Percentiles rank a stretch among this genome's conserved stretches.
Evolutionary conservation across 2,329 filamentous ascomycete genomes (phyloP).

Genomic region (Fusarium verticillioides): DNA sequence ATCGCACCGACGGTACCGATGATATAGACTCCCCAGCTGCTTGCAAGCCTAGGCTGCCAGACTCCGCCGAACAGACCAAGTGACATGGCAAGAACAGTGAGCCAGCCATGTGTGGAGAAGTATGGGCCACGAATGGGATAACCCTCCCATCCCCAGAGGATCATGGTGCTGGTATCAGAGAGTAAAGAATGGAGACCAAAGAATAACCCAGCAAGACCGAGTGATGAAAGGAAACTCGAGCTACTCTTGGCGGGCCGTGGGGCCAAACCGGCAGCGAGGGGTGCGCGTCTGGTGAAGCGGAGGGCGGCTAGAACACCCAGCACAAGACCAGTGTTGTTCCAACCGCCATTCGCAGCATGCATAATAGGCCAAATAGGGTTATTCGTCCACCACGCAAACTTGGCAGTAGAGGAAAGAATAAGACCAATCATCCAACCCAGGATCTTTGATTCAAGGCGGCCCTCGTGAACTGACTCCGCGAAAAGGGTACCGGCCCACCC

Average conservation of each 20-base stretch:
- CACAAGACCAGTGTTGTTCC: slow-evolving; percentile 84
- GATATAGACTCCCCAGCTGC: slow-evolving; percentile 83
- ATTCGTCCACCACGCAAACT: slow-evolving; percentile 93
- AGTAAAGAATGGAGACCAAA: slow-evolving; percentile 93
- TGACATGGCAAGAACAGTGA: slow-evolving; percentile 89
- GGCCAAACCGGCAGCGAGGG: slow-evolving; percentile 55
- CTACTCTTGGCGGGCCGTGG: slow-evolving; percentile 61
- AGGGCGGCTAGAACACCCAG: slow-evolving; percentile 81
- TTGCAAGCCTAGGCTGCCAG: slow-evolving; percentile 74
- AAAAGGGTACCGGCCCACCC: slow-evolving; percentile 87
- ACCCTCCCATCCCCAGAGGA: slow-evolving; percentile 97
- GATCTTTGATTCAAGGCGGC: slow-evolving; percentile 82
- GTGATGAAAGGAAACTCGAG: slow-evolving; percentile 75
- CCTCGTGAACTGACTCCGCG: slow-evolving; percentile 78
- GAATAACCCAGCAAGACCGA: slow-evolving; percentile 84
- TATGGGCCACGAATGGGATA: slow-evolving; percentile 91
- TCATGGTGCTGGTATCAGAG: slow-evolving; percentile 98
- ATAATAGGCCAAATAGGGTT: slow-evolving; percentile 98
- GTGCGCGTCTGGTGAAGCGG: slow-evolving; percentile 76
- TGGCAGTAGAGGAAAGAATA: slow-evolving; percentile 85
- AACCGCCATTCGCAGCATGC: slow-evolving; percentile 88
- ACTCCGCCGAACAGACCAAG: slow-evolving; percentile 81
- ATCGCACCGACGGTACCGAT: slow-evolving; percentile 83
- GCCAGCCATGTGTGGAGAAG: slow-evolving; percentile 87
- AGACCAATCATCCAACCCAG: slow-evolving; percentile 85